Evolutionary conservation across 306 rosid species (phyloP), one percentile per base, ranked within the genome.

Genomic region (Glycyrrhiza uralensis): DNA sequence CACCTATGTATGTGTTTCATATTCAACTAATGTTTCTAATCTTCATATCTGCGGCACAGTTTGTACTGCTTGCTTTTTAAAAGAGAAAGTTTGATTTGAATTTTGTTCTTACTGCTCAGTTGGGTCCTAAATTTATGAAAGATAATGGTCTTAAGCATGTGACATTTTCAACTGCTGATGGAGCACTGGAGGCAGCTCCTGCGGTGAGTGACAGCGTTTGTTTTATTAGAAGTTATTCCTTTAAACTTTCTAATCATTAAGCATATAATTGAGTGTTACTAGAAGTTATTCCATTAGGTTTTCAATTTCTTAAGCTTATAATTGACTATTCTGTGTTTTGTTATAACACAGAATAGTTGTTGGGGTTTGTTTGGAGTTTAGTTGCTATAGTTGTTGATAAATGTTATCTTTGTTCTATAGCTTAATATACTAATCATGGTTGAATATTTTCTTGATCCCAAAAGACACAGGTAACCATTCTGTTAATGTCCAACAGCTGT

Each of bases 131-230:
- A 65, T 94, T 91, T 74, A 83, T 91, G 85, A 80, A 76, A 77
- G 99, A 91, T 46, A 89, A 84, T 69, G 97, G 96, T 51, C 69
- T 91, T 62, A 83, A 88, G 74, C 82, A 94, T n/a, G 95, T 91
- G 63, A 67, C 58, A 6, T 94, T 94, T 83, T 94, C 98, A 26
- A 85, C 98, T 17, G 97, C 97, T 18, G 98, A 94, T 46, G 99
- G 99, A 61, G 99, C 97, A 61, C 78, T 94, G 56, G 99, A 94
- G 88, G 98, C 98, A 70, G 95, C 99, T 67, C 97, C 99, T 44
- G 96, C 96, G 87, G 97, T 91, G 81, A 83, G 92, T 60, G 54
- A 39, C 46, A 35, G 45, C 63, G 41, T 63, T 60, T 76, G 33
- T 35, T 61, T 49, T 64, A 24, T 54, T 55, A 50, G 7, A 20